Base-by-base conservation (phyloP, 2,329 filamentous ascomycete species). In the Trichophyton rubrum region DNA sequence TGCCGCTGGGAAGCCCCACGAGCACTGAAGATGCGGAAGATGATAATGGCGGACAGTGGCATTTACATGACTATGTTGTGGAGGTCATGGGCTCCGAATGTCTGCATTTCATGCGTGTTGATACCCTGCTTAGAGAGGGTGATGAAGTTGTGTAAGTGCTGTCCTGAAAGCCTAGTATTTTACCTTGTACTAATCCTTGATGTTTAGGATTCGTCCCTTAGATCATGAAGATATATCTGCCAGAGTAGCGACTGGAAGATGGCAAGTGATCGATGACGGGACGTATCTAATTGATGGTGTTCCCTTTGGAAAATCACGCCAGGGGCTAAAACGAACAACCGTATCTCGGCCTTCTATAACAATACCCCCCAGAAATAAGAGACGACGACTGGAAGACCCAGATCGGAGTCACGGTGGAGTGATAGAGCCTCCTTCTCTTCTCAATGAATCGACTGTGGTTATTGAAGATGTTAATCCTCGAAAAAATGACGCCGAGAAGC, bases 1-100 rank as follows among this genome's bases (percentile, higher is more conserved):
- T 96, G 1, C 90, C 91, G 0, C 82, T 97, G 0, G 90, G 96
- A 75, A 85, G 85, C 61, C 80, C 80, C 45, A 68, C 70, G 43
- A 69, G 70, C 22, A 33, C 43, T 45, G 43, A 35, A 5, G 40
- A 57, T 24, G 27, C 38, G 22, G 49, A 68, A 7, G 70, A 72
- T 41, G 67, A 64, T 45, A 2, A 55, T 55, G 73, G 72, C 56
- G 73, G 74, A 7, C 71, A 90, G 62, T 96, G 90, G 89, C 90
- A 89, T 0, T 75, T 96, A 2, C 91, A 96, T 68, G 89, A 96
- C 70, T 97, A 97, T 72, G 82, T 82, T 7, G 89, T 96, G 33
- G 88, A 95, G 72, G 79, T 96, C 2, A 80, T 80, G n/a, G 84
- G 82, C 53, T 96, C 89, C 66, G 92, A 97, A 74, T 93, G 89